Evolutionary conservation across 441 rosid species (phyloP), one percentile per base, ranked within the genome.

Genomic region (Pelargonium australe): DNA sequence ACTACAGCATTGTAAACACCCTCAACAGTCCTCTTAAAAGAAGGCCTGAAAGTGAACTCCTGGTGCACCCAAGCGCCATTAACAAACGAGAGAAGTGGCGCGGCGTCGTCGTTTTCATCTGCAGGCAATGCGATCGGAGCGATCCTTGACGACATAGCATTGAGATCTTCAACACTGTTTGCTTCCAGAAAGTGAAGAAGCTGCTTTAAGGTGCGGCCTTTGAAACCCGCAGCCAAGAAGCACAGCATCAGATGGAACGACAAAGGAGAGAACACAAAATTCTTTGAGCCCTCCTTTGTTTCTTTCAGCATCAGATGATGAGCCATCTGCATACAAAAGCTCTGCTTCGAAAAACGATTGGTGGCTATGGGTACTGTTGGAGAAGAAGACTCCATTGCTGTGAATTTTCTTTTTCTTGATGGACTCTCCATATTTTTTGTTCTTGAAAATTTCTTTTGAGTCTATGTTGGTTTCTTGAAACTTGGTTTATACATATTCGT

Each of bases 41-140:
- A 31, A 31, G 81, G 80, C 70, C 78, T 82, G 63, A 78, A 7
- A 9, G n/a, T 1, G 10, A 68, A 41, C 0, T 68, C 23, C 64
- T 65, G 19, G 16, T 76, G 69, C 1, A 83, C 53, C 86, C 86
- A 81, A 40, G 67, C 79, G 3, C 85, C 78, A 45, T 70, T 83
- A 3, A 63, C 72, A 13, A 77, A 78, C 0, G 79, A 77, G 68
- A 80, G 49, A 16, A 53, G 40, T 1, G 80, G 82, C 41, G 75
- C 76, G 16, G 37, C 69, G 1, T 44, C 14, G 13, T 69, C 69
- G 25, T 45, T 23, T 0, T 4, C n/a, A 1, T 40, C 55, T 2
- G 11, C 44, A 4, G 37, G 20, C 11, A 62, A 74, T 25, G 64
- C 55, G 1, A 75, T 43, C 3, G 62, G 0, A 16, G 53, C 41